These are phyloP conservation scores for Alloteropsis semialata DNA, from an alignment of 176 grass and related monocot species.

Conservation along the genomic window DNA sequence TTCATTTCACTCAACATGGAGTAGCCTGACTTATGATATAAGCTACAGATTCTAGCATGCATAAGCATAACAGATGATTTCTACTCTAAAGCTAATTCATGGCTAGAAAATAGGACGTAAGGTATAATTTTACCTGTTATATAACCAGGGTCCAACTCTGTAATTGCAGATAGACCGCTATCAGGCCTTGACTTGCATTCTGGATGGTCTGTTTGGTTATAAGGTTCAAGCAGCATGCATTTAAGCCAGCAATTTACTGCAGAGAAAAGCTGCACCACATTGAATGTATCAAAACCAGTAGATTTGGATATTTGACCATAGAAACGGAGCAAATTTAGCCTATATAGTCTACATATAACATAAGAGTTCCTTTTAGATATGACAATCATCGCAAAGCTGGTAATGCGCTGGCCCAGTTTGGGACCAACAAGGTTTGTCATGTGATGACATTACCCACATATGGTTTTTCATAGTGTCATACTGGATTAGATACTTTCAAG, in stretches of 20 bases:
- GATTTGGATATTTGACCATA: neutral
- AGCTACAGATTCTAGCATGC: too few relatives aligned
- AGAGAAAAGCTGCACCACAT: constrained; percentile 72
- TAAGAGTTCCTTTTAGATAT: neutral
- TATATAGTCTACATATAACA: neutral
- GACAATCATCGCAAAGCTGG: neutral
- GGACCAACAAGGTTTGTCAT: neutral
- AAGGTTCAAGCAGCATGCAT: constrained; percentile 94
- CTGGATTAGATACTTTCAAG: neutral
- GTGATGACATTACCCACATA: neutral
- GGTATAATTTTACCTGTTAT: constrained; percentile 72
- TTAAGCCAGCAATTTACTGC: constrained; percentile 97
- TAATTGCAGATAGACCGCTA: constrained; percentile 92
- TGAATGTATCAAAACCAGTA: neutral
- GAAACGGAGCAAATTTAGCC: constrained; percentile 1
- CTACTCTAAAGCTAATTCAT: neutral
- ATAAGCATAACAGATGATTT: neutral
- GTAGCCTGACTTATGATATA: neutral
- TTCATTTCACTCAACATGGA: neutral
- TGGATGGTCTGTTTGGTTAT: constrained; percentile 83
- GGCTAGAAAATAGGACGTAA: neutral
- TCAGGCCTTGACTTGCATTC: constrained; percentile 98
- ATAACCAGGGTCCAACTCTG: constrained; percentile 94
- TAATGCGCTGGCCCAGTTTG: neutral
- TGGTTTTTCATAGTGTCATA: neutral